Evolutionary conservation across 768 basidiomycete species (phyloP).

Genomic region (Rhodosporidiobolus odoratus): DNA sequence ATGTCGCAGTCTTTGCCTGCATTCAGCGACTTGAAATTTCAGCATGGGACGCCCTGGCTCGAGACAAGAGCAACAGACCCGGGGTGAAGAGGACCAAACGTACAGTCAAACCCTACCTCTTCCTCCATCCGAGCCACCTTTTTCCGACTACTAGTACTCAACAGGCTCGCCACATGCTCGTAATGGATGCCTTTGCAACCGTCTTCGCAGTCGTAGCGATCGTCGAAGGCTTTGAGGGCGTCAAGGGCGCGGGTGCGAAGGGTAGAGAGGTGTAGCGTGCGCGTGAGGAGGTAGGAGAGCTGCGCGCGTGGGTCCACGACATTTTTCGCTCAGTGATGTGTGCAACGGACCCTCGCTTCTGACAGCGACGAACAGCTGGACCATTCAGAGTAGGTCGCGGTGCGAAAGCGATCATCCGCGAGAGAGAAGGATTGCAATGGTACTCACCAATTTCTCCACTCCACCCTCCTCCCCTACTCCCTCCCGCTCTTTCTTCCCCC

Average conservation of each 20-base stretch:
- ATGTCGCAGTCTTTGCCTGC: conserved; percentile 3
- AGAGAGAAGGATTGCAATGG: neutral
- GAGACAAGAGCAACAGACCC: no score
- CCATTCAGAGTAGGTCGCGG: no score
- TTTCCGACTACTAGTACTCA: neutral
- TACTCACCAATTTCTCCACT: neutral
- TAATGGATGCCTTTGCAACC: neutral
- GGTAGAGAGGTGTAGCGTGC: neutral
- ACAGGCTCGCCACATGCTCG: neutral
- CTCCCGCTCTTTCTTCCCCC: neutral
- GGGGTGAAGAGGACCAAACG: no score
- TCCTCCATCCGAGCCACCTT: neutral
- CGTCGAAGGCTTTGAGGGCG: conserved; percentile 3
- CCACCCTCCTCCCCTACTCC: neutral
- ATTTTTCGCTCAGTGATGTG: neutral
- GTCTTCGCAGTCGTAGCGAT: conserved; percentile 11
- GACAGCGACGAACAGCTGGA: no score
- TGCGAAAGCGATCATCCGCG: neutral
- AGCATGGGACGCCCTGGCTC: no score
- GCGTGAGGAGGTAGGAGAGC: conserved; percentile 4
- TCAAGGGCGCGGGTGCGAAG: neutral
- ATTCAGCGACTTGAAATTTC: no score
- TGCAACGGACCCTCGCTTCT: neutral
- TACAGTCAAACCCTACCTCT: neutral
- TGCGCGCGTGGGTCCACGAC: neutral